Evolutionary conservation across 2,329 filamentous ascomycete genomes (phyloP).

Genomic region (Chaetomium globosum): DNA sequence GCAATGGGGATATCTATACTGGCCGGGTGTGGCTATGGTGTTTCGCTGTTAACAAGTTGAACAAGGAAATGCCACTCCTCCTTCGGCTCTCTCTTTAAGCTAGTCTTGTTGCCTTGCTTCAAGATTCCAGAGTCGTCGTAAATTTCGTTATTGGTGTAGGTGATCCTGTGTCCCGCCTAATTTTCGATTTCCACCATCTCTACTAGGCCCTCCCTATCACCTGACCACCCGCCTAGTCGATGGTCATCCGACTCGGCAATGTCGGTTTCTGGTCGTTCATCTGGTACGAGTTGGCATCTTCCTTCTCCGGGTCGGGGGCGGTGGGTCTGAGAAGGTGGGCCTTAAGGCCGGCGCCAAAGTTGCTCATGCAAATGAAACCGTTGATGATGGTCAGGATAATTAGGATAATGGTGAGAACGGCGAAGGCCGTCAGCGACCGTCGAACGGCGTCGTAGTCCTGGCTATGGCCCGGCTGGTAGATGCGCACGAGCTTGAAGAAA

Average conservation of each 20-base stretch:
- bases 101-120: slow-evolving; percentile 2
- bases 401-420: slow-evolving; percentile 85
- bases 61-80: slow-evolving; percentile 7
- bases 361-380: slow-evolving; percentile 82
- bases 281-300: slow-evolving; percentile 59
- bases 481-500: slow-evolving; percentile 95
- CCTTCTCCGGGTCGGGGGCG: slow-evolving; percentile 55
- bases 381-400: slow-evolving; percentile 88
- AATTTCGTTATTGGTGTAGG: slow-evolving; percentile 25
- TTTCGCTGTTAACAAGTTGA: slow-evolving; percentile 5
- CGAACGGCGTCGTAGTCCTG: slow-evolving; percentile 74
- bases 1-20: slow-evolving; percentile 23
- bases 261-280: slow-evolving; percentile 60
- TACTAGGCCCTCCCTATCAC: background rate
- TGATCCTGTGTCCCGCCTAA: background rate
- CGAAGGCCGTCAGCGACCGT: slow-evolving; percentile 88
- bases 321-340: slow-evolving; percentile 69
- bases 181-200: background rate
- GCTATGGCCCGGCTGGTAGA: slow-evolving; percentile 70
- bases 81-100: background rate
- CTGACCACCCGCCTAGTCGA: slow-evolving; percentile 50
- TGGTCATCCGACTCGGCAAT: slow-evolving; percentile 61
- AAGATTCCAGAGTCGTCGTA: slow-evolving; percentile 28
- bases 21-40: background rate
- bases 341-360: slow-evolving; percentile 89